Evolutionary conservation across 495 filamentous ascomycete genomes (phyloP), one percentile per base, ranked within the genome.

Genomic region (Trichoderma erinaceum): DNA sequence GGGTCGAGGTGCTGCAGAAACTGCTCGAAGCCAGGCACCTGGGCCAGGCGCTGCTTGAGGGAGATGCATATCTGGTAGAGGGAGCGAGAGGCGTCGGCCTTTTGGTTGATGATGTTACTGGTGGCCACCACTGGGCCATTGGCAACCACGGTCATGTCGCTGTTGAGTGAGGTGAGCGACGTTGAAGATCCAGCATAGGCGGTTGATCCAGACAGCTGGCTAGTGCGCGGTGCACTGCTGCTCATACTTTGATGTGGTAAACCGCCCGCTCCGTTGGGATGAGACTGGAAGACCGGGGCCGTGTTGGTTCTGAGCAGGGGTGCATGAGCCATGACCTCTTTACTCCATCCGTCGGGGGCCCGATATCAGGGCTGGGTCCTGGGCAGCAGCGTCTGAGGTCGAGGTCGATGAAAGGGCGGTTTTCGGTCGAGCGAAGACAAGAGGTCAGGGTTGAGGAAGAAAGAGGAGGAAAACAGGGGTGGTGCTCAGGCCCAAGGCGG

Each of bases 61-160:
- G 88, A 86, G 67, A 95, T 84, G 77, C 96, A 97, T 76, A 93
- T 97, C 78, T 98, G 95, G 74, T 96, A 99, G 41, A 99, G 87
- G 25, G 93, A 97, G 61, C 87, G 85, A 66, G 89, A 89, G 70
- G 92, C 90, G 74, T 95, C 93, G 76, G 93, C 96, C 69, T 86
- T 88, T 74, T 90, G 89, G 78, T 98, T 99, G 81, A 98, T 96
- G 78, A 99, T 96, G 75, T 93, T 96, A 76, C 90, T 84, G 72
- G 89, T 89, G 44, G 90, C 87, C 67, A 87, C 77, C 68, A 93
- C 84, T 61, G 85, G 87, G 65, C 83, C 87, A 70, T 84, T 85
- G 18, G 77, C 66, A 35, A 79, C 71, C 16, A 76, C 68, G 15
- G 79, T 81, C 35, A 77, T 68, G 32, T 78, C 73, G 38, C 78